These are phyloP conservation scores for Pugionium dolabratum DNA, from an alignment of 345 rosid genomes.

Conservation along the genomic window DNA sequence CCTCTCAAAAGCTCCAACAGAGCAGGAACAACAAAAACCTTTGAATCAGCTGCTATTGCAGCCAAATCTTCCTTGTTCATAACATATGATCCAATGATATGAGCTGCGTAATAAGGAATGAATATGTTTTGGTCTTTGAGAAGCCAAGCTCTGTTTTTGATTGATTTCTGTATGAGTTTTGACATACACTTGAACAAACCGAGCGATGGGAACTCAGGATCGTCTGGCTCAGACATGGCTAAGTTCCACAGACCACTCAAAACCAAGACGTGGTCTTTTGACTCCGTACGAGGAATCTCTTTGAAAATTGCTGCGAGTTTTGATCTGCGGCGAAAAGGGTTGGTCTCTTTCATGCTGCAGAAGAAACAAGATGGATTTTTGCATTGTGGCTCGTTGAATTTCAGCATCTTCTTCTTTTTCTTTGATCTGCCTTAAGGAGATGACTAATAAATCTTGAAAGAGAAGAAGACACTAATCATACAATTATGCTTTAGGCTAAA, in stretches of 20 bases:
- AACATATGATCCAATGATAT: slow-evolving; percentile 73
- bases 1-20: slow-evolving; percentile 81
- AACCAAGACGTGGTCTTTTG: slow-evolving; percentile 63
- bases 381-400: slow-evolving; percentile 43
- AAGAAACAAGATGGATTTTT: slow-evolving; percentile 59
- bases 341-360: slow-evolving; percentile 65
- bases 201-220: slow-evolving; percentile 70
- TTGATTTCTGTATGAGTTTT: slow-evolving; percentile 54
- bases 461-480: slow-evolving; percentile 7
- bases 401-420: slow-evolving; percentile 26
- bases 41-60: slow-evolving; percentile 52
- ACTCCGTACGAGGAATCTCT: slow-evolving; percentile 59
- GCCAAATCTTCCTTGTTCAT: slow-evolving; percentile 67
- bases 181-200: slow-evolving; percentile 79
- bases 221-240: slow-evolving; percentile 72
- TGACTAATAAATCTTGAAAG: slow-evolving; percentile 19
- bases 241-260: slow-evolving; percentile 71
- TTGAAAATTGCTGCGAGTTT: slow-evolving; percentile 55
- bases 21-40: slow-evolving; percentile 52
- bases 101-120: slow-evolving; percentile 84
- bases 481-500: slow-evolving; percentile 17
- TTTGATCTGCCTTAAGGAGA: slow-evolving; percentile 8
- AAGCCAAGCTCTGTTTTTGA: slow-evolving; percentile 59
- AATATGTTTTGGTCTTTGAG: slow-evolving; percentile 73
- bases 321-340: slow-evolving; percentile 52